Evolutionary conservation across 2,329 filamentous ascomycete species (phyloP).

Genomic region (Beauveria varroae): DNA sequence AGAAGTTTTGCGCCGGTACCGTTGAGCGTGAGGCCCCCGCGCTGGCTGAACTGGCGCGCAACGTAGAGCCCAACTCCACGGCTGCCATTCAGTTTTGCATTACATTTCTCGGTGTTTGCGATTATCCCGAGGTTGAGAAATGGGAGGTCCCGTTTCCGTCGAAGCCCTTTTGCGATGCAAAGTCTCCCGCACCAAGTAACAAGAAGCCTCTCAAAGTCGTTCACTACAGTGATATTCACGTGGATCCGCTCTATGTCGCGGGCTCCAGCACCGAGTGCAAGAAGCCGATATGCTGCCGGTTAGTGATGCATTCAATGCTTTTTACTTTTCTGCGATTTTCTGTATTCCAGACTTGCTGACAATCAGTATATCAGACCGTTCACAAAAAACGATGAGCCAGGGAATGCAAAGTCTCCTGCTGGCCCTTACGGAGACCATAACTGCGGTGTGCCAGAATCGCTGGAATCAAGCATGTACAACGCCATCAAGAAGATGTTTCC

Average conservation of each 20-base stretch:
- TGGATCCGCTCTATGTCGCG: conserved; percentile 46
- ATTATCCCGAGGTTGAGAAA: conserved; percentile 36
- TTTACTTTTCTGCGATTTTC: neutral
- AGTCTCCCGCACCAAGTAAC: conserved; percentile 32
- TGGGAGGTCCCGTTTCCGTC: conserved; percentile 38
- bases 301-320: conserved; percentile 10
- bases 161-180: conserved; percentile 28
- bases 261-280: conserved; percentile 48
- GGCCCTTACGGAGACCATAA: conserved; percentile 44
- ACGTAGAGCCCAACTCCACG: conserved; percentile 39
- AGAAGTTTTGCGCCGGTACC: conserved; percentile 47
- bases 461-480: conserved; percentile 49
- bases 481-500: conserved; percentile 39
- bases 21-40: conserved; percentile 46
- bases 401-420: conserved; percentile 39
- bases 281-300: conserved; percentile 53
- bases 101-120: conserved; percentile 46
- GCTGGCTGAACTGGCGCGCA: conserved; percentile 40
- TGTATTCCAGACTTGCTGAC: neutral
- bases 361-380: conserved; percentile 29
- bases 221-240: conserved; percentile 54
- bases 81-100: conserved; percentile 45
- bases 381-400: conserved; percentile 37
- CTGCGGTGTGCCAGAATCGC: conserved; percentile 42
- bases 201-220: conserved; percentile 44